A percentile compares a stretch with the other conserved stretches of the same genome.
These are phyloP conservation scores for Haplosporangium sp. DNA, from an alignment of 371 early-diverging fungal genomes.

Conservation along the genomic window DNA sequence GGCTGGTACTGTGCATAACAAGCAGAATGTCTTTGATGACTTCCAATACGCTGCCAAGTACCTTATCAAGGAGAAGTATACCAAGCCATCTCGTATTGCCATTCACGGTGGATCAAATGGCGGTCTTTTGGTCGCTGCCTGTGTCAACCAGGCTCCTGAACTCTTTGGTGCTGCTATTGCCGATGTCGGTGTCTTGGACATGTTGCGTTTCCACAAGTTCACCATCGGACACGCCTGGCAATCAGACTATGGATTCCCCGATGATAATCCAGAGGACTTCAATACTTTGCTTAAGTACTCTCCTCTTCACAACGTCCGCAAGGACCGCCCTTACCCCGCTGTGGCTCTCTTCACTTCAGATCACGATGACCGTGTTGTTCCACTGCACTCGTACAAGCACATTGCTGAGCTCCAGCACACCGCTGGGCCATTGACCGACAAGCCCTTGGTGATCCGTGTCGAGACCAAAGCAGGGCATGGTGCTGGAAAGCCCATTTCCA, in stretches of 20 bases:
- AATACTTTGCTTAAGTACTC: slow-evolving; percentile 63
- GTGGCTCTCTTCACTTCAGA: slow-evolving; percentile 58
- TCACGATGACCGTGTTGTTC: slow-evolving; percentile 66
- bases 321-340: slow-evolving; percentile 59
- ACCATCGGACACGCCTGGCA: slow-evolving; percentile 69
- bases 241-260: slow-evolving; percentile 66
- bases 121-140: slow-evolving; percentile 67
- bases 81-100: slow-evolving; percentile 58
- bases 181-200: slow-evolving; percentile 67
- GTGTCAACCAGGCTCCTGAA: slow-evolving; percentile 62
- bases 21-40: slow-evolving; percentile 65
- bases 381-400: slow-evolving; percentile 71
- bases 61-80: slow-evolving; percentile 57
- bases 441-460: slow-evolving; percentile 69
- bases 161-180: slow-evolving; percentile 63
- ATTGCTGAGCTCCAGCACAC: slow-evolving; percentile 71
- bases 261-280: slow-evolving; percentile 61
- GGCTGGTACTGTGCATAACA: slow-evolving; percentile 55
- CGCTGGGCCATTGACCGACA: slow-evolving; percentile 55
- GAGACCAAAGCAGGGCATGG: slow-evolving; percentile 79
- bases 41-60: slow-evolving; percentile 63
- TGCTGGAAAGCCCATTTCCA: slow-evolving; percentile 71
- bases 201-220: slow-evolving; percentile 71
- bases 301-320: slow-evolving; percentile 72
- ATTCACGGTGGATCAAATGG: slow-evolving; percentile 84